Base-by-base conservation (phyloP, 495 filamentous ascomycete genomes). In the Recurvomyces mirabilis region DNA sequence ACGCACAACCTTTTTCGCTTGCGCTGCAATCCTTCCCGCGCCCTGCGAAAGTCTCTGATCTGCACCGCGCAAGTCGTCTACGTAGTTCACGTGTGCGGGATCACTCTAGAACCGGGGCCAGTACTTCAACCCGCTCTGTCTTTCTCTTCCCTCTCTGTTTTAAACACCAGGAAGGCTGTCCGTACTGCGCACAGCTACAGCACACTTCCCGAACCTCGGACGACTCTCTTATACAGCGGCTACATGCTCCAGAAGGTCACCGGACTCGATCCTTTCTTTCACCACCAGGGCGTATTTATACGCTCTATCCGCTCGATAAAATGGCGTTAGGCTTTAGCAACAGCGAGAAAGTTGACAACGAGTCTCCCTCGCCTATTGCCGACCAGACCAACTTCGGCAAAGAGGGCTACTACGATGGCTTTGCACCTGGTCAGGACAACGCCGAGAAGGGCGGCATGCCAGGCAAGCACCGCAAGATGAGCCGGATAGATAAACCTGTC, bases 311-410 rank as follows among this genome's bases (percentile, higher is more conserved):
- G 66, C 28, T 63, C 58, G 15, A 50, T 70, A 31, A 72, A 72
- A 72, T 74, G 71, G 69, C 70, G 70, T 60, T 72, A 60, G 52
- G 55, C 39, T 47, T 51, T 24, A 43, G 21, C 11, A 10, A 10
- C 24, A 19, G 17, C 30, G 38, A 47, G 24, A 34, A 40, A 21
- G 35, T 36, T 15, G 24, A 38, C 26, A 23, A 29, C 43, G 32
- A 31, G 21, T 18, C 24, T 9, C 30, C 41, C 19, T 15, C 38
- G 23, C 38, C 23, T 13, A 17, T 15, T 1, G 24, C 23, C 12
- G 24, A 26, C n/a, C 12, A 18, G 1, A 14, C 47, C 4, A 32
- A 14, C 26, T 49, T 41, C 28, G 46, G 46, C 29, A 20, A 26
- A 6, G 39, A 40, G n/a, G 51, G 46, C 26, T 49, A 53, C 36